Evolutionary conservation across 2,329 filamentous ascomycete genomes (phyloP).

Genomic region (Colletotrichum sp.): DNA sequence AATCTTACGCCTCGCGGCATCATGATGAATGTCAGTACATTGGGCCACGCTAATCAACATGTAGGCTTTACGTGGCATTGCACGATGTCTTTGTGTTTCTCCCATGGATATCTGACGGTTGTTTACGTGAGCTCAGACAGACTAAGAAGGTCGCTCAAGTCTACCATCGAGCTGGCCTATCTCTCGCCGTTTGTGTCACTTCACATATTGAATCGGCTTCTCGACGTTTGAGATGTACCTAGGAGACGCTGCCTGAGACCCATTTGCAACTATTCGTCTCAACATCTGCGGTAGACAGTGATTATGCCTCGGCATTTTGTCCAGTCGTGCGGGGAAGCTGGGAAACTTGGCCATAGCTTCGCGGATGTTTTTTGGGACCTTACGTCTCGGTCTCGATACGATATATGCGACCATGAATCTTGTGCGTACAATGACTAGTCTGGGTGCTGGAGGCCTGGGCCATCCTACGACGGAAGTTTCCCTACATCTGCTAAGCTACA

Average conservation of each 20-base stretch:
- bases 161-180: no score
- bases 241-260: background rate
- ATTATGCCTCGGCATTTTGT: background rate
- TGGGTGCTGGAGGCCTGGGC: background rate
- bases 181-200: no score
- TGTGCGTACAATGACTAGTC: background rate
- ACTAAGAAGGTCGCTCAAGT: no score
- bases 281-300: background rate
- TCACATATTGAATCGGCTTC: background rate
- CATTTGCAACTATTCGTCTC: background rate
- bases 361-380: no score
- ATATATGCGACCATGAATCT: background rate
- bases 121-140: background rate
- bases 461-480: background rate
- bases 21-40: background rate
- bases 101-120: background rate
- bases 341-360: background rate
- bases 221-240: background rate
- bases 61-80: background rate
- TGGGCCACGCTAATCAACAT: background rate
- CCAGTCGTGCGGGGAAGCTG: slow-evolving; percentile 2
- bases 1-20: background rate
- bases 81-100: background rate
- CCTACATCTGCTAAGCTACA: background rate
- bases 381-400: background rate